Evolutionary conservation across 208 protist species (phyloP).

Genomic region (Leishmania arabica): DNA sequence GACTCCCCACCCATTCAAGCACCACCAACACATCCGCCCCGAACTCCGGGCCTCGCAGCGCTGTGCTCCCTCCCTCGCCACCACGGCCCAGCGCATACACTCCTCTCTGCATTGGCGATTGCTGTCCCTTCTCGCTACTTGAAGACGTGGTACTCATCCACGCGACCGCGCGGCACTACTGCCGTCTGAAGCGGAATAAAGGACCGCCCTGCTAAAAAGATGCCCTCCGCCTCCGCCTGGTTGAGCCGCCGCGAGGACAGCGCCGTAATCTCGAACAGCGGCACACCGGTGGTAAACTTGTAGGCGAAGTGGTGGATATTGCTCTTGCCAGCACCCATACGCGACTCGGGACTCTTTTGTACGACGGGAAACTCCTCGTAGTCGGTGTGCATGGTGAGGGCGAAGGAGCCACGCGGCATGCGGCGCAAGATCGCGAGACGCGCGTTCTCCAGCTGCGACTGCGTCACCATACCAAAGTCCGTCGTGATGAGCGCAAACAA

Average conservation of each 20-base stretch:
- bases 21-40: not conserved
- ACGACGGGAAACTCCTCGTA: constrained; percentile 92
- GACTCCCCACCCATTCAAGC: not conserved
- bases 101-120: not conserved
- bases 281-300: constrained; percentile 90
- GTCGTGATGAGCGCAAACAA: constrained; percentile 86
- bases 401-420: constrained; percentile 82
- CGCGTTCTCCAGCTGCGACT: constrained; percentile 89
- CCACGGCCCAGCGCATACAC: not conserved
- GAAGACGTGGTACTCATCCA: constrained; percentile 92
- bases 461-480: constrained; percentile 91
- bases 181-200: constrained; percentile 89
- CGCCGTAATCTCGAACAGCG: constrained; percentile 84
- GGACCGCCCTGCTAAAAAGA: constrained; percentile 78
- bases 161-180: constrained; percentile 87
- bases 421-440: constrained; percentile 86
- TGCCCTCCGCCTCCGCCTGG: constrained; percentile 89
- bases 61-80: not conserved
- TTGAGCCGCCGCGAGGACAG: constrained; percentile 70
- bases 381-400: constrained; percentile 88
- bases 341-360: constrained; percentile 88
- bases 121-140: constrained; percentile 42
- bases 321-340: constrained; percentile 90
- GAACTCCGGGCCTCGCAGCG: not conserved
- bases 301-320: constrained; percentile 93